Evolutionary conservation across 2,329 filamentous ascomycete species (phyloP), one percentile per base, ranked within the genome.

Genomic region (Colletotrichum eremochloae): DNA sequence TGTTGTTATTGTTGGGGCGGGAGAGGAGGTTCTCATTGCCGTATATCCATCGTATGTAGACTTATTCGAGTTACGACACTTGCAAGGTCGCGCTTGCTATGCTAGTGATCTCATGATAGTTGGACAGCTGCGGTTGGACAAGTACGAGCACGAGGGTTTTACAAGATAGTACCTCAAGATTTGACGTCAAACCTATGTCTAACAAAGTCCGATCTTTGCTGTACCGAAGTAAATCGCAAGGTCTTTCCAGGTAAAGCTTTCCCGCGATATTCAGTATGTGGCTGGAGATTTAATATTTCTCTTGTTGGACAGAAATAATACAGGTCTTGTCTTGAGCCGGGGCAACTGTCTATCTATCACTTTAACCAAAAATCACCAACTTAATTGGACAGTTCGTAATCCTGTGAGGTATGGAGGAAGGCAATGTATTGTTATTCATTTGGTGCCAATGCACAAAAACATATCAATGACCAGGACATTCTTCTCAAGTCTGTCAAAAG

Each of bases 341-440:
- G 9, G 2, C 42, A 8, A n/a, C 44, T 8, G 20, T 20, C 44
- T 46, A n/a, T n/a, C 44, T 9, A 46, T n/a, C 7, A 3, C 6
- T 9, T 9, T 9, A n/a, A 11, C 20, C 20, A 46, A 46, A n/a
- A 20, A 9, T n/a, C 12, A 4, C n/a, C 11, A 29, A 29, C 11
- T 29, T 6, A n/a, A 14, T 14, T 14, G 6, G 1, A 5, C 1
- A 15, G 15, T 0, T 29, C 6, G 2, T 14, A 8, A 8, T n/a
- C 1, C 11, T 2, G 2, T 29, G 9, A 29, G 5, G n/a, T 6
- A 50, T 20, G 11, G 9, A 6, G 24, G 48, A 9, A 15, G 11
- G 48, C 6, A 6, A 15, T 12, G n/a, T 14, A 7, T 50, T 29
- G 4, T 15, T 50, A n/a, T 50, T 50, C 1, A n/a, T 50, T 6